A percentile compares a stretch with the other conserved stretches of the same genome.
Conservation (phyloP, 1,139 yeast species). For the Candida pseudoviswanathii region DNA sequence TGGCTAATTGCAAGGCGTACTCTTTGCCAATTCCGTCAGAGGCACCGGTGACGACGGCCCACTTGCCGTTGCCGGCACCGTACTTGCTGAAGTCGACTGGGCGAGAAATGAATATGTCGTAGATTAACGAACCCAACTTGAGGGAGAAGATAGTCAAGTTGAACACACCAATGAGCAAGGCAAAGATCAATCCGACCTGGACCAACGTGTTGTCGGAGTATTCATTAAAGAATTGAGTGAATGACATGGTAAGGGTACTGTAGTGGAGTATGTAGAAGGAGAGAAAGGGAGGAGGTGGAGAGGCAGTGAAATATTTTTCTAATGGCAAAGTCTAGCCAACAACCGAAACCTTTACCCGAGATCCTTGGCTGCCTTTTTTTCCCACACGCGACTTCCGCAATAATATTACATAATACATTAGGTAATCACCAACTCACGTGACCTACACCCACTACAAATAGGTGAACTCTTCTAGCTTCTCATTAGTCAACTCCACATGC, state of each 20-base stretch:
- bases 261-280: neutral
- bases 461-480: conserved; percentile 46
- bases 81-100: conserved; percentile 64
- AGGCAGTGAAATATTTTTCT: neutral
- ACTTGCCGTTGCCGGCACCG: conserved; percentile 63
- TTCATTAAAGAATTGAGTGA: conserved; percentile 17
- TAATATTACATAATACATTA: neutral
- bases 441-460: conserved; percentile 23
- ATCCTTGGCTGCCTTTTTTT: neutral
- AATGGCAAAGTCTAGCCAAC: neutral
- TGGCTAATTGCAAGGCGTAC: conserved; percentile 82
- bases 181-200: conserved; percentile 30
- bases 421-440: neutral
- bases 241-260: conserved; percentile 16
- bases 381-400: neutral
- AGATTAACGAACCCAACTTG: conserved; percentile 43
- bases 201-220: conserved; percentile 21
- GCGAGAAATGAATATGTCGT: conserved; percentile 67
- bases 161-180: conserved; percentile 54
- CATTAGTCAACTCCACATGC: conserved; percentile 39
- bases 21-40: conserved; percentile 98
- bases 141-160: conserved; percentile 45
- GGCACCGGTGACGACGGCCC: conserved; percentile 97
- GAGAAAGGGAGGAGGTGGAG: neutral
- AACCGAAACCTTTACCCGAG: neutral